phyloP scores from a whole-genome alignment of 208 protist species.

The Acanthamoeba healyi region DNA sequence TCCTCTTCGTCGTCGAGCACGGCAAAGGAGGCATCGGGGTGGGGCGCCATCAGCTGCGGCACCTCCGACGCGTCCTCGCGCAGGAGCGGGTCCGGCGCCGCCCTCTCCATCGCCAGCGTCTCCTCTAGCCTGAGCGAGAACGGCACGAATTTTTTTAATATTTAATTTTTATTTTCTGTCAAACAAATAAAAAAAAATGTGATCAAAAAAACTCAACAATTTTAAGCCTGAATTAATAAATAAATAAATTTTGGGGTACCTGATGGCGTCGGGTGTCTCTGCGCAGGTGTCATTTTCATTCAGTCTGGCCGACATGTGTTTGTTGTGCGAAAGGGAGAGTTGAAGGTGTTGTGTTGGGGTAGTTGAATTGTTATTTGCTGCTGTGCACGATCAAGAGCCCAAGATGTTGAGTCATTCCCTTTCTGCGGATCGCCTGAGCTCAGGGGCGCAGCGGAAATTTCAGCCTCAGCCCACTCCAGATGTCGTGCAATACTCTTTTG shows the following conservation, averaged over 20 bases:
- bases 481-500: too few relatives aligned
- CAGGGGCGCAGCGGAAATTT: too few relatives aligned
- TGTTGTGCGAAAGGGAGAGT: background rate
- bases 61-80: background rate
- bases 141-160: too few relatives aligned
- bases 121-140: background rate
- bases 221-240: too few relatives aligned
- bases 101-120: background rate
- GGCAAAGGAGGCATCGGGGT: background rate
- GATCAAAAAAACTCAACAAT: too few relatives aligned
- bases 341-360: background rate
- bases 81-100: background rate
- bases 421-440: too few relatives aligned
- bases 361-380: background rate
- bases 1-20: conserved; percentile 11
- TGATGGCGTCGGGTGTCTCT: background rate
- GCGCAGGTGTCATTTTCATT: background rate
- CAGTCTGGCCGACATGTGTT: background rate
- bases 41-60: conserved; percentile 3
- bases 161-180: too few relatives aligned
- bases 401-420: too few relatives aligned
- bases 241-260: background rate
- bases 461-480: too few relatives aligned
- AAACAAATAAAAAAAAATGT: too few relatives aligned
- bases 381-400: too few relatives aligned